Evolutionary conservation across 495 filamentous ascomycete species (phyloP).

Genomic region (Trichoderma erinaceum): DNA sequence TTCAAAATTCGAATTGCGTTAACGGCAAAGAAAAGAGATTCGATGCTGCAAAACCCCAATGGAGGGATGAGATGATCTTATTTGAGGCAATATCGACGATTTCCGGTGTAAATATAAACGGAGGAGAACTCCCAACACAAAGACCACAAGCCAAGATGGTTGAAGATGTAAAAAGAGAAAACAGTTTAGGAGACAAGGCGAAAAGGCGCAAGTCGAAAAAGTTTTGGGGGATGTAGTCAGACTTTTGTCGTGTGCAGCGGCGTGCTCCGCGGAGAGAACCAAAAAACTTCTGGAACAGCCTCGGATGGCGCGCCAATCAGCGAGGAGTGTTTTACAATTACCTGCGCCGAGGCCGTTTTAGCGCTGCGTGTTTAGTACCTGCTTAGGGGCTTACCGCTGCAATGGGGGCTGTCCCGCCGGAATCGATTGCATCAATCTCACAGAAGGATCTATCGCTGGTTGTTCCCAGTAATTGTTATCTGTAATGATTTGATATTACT

Average conservation of each 20-base stretch:
- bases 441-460: no score
- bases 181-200: not conserved
- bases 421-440: no score
- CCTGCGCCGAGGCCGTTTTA: no score
- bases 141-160: not conserved
- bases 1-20: no score
- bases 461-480: no score
- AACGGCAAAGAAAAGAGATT: no score
- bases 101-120: not conserved
- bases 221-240: conserved; percentile 8
- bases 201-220: not conserved
- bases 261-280: not conserved
- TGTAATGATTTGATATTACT: no score
- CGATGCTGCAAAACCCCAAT: no score
- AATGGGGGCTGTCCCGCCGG: no score
- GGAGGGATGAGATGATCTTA: no score
- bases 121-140: not conserved
- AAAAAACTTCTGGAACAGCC: not conserved
- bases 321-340: not conserved
- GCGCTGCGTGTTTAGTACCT: no score
- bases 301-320: conserved; percentile 11
- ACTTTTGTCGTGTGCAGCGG: conserved; percentile 7
- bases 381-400: no score
- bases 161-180: not conserved
- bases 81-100: not conserved